phyloP scores from a whole-genome alignment of 192 early-diverging fungal species.

The Polychytrium aggregatum region DNA sequence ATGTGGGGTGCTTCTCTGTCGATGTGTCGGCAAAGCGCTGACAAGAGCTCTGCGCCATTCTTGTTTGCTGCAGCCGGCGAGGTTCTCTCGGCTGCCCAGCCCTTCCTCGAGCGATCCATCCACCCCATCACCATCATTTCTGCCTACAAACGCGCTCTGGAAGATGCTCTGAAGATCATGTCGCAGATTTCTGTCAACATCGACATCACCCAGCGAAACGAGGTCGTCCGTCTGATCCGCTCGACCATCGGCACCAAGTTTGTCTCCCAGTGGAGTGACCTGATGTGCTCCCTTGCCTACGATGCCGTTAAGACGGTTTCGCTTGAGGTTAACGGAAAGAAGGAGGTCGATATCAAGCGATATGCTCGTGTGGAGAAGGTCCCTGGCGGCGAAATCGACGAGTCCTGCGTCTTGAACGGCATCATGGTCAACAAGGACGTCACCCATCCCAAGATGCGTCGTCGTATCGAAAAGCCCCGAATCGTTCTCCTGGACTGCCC shows the following conservation, averaged over 20 bases:
- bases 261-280: conserved; percentile 85
- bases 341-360: conserved; percentile 95
- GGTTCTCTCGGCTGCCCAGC: conserved; percentile 78
- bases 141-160: conserved; percentile 86
- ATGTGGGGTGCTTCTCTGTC: conserved; percentile 1
- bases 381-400: conserved; percentile 96
- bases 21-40: background rate
- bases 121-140: conserved; percentile 96
- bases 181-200: conserved; percentile 76
- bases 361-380: conserved; percentile 98
- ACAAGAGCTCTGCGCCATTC: too few species aligned
- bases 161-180: conserved; percentile 79
- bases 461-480: conserved; percentile 91
- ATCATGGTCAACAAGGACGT: conserved; percentile 99
- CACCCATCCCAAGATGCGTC: conserved; percentile 92
- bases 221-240: conserved; percentile 90
- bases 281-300: conserved; percentile 95
- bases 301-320: conserved; percentile 90
- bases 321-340: conserved; percentile 51
- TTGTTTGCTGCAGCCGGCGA: conserved; percentile 81
- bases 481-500: conserved; percentile 96
- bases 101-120: conserved; percentile 93
- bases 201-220: conserved; percentile 65
- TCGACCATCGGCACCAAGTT: conserved; percentile 95
- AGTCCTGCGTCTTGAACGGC: conserved; percentile 89